Conservation (phyloP, 169 alveolate species). For the Eimeria praecox region DNA sequence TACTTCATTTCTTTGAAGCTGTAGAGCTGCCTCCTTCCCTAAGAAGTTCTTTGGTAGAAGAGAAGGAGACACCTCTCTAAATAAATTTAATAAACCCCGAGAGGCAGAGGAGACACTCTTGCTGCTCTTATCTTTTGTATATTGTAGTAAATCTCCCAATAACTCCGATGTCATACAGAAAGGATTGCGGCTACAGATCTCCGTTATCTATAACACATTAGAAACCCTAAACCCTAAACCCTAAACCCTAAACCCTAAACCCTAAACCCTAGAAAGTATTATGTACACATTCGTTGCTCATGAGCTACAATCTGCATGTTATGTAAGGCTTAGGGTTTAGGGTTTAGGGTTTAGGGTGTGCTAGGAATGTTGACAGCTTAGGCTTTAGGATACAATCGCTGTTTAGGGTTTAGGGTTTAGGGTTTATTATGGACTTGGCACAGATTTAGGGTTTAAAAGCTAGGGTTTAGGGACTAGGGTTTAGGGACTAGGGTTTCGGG, state of each 20-base stretch:
- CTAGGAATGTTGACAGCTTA: not conserved
- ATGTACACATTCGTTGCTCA: no score
- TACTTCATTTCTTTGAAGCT: conserved; percentile 29
- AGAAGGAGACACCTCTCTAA: conserved; percentile 90
- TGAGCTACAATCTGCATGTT: no score
- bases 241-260: conserved; percentile 30
- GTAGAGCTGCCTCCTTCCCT: conserved; percentile 85
- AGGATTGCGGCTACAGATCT: conserved; percentile 91
- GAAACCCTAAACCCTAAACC: not conserved
- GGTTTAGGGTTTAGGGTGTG: not conserved
- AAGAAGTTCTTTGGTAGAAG: conserved; percentile 86
- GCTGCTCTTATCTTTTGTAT: conserved; percentile 88
- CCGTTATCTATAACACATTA: conserved; percentile 81
- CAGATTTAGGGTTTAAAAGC: no score
- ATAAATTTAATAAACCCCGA: conserved; percentile 90
- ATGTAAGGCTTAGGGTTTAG: not conserved
- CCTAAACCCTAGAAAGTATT: not conserved
- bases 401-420: not conserved
- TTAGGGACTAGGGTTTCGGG: conserved; percentile 4
- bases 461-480: not conserved
- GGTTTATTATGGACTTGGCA: not conserved
- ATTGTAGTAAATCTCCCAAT: conserved; percentile 87
- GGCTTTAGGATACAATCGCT: no score
- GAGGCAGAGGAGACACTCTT: conserved; percentile 90
- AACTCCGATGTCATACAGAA: conserved; percentile 88